phyloP scores from a whole-genome alignment of 768 basidiomycete species.

The Ramaria sp. region DNA sequence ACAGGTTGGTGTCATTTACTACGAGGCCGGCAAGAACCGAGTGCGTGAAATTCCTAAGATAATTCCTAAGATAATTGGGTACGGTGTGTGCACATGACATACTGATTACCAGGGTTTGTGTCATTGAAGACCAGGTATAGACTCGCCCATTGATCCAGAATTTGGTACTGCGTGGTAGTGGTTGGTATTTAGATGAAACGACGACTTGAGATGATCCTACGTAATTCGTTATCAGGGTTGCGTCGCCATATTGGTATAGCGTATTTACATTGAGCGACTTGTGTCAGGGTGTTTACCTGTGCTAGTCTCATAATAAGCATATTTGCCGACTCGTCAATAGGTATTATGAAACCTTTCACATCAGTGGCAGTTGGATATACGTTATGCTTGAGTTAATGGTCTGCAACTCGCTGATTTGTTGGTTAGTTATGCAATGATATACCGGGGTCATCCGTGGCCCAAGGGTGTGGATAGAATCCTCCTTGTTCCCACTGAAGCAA shows the following conservation, averaged over 20 bases:
- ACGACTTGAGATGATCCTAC: conserved; percentile 6
- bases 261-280: not conserved
- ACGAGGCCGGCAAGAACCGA: conserved; percentile 13
- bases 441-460: conserved; percentile 15
- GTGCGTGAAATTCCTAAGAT: not conserved
- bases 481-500: conserved; percentile 15
- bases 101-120: conserved; percentile 1
- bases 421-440: not conserved
- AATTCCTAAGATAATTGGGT: not conserved
- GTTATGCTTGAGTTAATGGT: not conserved
- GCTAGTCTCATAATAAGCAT: conserved; percentile 11
- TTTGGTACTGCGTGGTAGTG: conserved; percentile 7
- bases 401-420: no score
- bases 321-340: conserved; percentile 10
- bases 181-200: not conserved
- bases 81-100: not conserved
- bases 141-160: conserved; percentile 18
- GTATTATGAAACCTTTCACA: conserved; percentile 3
- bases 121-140: conserved; percentile 12
- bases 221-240: not conserved
- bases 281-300: not conserved
- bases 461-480: conserved; percentile 11
- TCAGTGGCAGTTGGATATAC: conserved; percentile 14
- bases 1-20: conserved; percentile 15
- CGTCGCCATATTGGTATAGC: not conserved